Base-by-base conservation (phyloP, 345 rosid genomes). In the Mercurialis annua region DNA sequence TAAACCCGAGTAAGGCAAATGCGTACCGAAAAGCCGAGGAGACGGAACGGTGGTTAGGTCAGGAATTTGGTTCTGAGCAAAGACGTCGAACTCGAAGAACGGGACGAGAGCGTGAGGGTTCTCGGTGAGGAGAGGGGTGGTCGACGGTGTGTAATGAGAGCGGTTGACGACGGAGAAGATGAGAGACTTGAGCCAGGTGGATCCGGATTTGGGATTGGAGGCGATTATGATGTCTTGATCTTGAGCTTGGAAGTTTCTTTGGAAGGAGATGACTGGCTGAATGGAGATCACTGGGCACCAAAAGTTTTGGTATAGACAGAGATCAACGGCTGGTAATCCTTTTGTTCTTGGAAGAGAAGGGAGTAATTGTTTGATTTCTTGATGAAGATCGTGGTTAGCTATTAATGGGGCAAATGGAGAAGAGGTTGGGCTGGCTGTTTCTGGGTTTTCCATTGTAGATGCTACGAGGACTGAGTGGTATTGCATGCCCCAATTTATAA, bases 21-120 rank as follows among this genome's bases (percentile, higher is more conserved):
- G 69, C 18, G 49, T 23, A 24, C 61, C 11, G 18, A 66, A 4
- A 53, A 66, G 44, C 14, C 52, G 2, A 2, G 70, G 70, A 3
- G 49, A 52, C 10, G 51, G 50, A 16, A 38, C 20, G 29, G 42
- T 20, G 4, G 21, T 17, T 0, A 50, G 57, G 10, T 31, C 58
- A 17, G 33, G 29, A 47, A 30, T 0, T 34, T 50, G 44, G 4
- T 17, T 46, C 9, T n/a, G 0, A 31, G 1, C 31, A 42, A 40
- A 60, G 0, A 34, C 0, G 10, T 33, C 7, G 5, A 23, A 2
- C 10, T 33, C 68, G 21, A 65, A 4, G n/a, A 34, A 30, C 23
- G n/a, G 66, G 5, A 2, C 62, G 34, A 21, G 29, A 51, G 21
- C 1, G 10, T 21, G 56, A 51, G 56, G 56, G 56, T 6, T 21